Evolutionary conservation across 2,329 filamentous ascomycete species (phyloP), one percentile per base, ranked within the genome.

Genomic region (Onygenales sp.): DNA sequence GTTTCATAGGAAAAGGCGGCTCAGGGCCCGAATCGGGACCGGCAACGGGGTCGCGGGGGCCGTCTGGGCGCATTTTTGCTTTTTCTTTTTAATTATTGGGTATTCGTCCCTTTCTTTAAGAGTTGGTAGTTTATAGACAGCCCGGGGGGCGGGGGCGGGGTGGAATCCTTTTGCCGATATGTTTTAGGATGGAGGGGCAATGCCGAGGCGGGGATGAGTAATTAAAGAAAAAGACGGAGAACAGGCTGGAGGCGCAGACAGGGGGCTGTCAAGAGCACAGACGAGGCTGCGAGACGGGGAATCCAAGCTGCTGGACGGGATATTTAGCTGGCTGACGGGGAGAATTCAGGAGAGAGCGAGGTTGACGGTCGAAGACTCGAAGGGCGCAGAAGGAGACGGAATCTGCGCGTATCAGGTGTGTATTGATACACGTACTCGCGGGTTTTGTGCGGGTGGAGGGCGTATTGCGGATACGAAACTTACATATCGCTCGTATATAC

Each of bases 1-100:
- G 84, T 61, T 79, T 82, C 62, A 95, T 78, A 0, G 93, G 93
- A 69, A 84, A 97, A 0, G 93, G 93, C 5, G 81, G 50, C 62
- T 83, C 77, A 10, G 92, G 92, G 2, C 89, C 89, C 40, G 75
- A 70, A 43, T 87, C 82, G 7, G 85, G 77, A 53, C 92, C 92
- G 55, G 88, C 82, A 60, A 93, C 80, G 50, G 78, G 75, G 46
- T 87, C 84, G 57, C 88, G 84, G 57, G 78, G 74, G 32, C 70
- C 67, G 57, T 76, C 66, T 59, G 78, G 74, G 52, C 69, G 68
- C 75, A 77, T 77, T 14, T 42, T 56, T 50, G 2, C 10, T 32
- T 27, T 11, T 9, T 44, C 32, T 14, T 14, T 31, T 13, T 6
- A 42, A 1, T 27, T 27, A 27, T 27, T 27, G 13, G 5, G 5